phyloP scores from a whole-genome alignment of 2,329 filamentous ascomycete genomes.

The Cephalotrichum gorgonifer region DNA sequence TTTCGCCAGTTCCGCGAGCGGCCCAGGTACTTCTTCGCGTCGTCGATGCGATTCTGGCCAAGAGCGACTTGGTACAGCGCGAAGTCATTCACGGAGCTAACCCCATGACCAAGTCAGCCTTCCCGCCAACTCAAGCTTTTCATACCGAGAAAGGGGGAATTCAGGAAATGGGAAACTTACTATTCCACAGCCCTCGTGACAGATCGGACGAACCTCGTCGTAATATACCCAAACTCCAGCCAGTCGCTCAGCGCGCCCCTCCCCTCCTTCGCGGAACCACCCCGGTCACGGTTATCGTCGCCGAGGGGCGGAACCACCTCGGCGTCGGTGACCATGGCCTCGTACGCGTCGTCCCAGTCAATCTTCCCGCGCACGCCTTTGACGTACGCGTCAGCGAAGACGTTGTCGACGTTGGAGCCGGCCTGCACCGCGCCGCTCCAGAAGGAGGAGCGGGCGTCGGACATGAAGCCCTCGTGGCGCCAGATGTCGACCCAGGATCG shows the following conservation, averaged over 20 bases:
- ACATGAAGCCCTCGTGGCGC: constrained; percentile 52
- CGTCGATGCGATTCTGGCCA: constrained; percentile 39
- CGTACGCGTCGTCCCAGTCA: constrained; percentile 53
- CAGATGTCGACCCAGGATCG: constrained; percentile 60
- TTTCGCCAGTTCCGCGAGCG: constrained; percentile 61
- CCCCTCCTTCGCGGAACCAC: constrained; percentile 56
- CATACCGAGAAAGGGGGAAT: background rate
- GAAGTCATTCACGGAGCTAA: constrained; percentile 54
- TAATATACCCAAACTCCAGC: constrained; percentile 55
- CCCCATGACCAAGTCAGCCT: background rate
- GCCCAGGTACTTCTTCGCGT: constrained; percentile 48
- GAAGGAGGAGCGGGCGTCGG: constrained; percentile 57
- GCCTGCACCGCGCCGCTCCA: constrained; percentile 61
- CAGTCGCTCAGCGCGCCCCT: constrained; percentile 61
- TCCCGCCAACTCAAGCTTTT: background rate
- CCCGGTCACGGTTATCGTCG: constrained; percentile 42
- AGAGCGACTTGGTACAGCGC: constrained; percentile 52
- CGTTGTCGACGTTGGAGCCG: constrained; percentile 60
- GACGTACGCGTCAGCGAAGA: constrained; percentile 62
- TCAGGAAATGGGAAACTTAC: constrained; percentile 20
- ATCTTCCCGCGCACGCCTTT: constrained; percentile 54
- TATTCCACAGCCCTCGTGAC: constrained; percentile 59
- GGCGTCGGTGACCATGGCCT: constrained; percentile 57
- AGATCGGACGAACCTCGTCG: constrained; percentile 47
- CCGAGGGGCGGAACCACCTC: constrained; percentile 52